Conservation (phyloP, 148 eudicot genomes). For the Camellia japonica region DNA sequence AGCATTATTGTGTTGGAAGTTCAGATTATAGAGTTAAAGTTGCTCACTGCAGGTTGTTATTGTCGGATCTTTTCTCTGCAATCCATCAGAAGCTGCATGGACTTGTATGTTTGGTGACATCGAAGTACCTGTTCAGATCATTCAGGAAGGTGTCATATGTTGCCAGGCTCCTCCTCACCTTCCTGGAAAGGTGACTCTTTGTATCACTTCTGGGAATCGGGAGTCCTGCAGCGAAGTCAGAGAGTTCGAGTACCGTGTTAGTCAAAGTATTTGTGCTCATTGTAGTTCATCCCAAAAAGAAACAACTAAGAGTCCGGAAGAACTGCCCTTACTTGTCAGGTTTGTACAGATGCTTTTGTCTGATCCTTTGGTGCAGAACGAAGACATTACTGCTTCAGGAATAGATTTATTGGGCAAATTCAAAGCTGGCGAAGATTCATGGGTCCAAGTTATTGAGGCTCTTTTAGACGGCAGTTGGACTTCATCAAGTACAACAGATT, state of each 20-base stretch:
- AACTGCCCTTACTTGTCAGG: conserved; percentile 66
- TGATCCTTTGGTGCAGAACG: conserved; percentile 33
- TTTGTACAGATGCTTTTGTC: conserved; percentile 70
- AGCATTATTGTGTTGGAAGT: not conserved
- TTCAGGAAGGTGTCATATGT: conserved; percentile 79
- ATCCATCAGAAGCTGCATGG: conserved; percentile 63
- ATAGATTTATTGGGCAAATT: conserved; percentile 28
- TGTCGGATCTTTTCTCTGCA: conserved; percentile 77
- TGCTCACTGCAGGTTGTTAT: conserved; percentile 70
- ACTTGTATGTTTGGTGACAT: conserved; percentile 85
- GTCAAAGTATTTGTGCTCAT: conserved; percentile 25
- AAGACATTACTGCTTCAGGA: conserved; percentile 34
- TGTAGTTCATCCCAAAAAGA: conserved; percentile 39
- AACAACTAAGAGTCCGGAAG: conserved; percentile 53
- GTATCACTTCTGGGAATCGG: conserved; percentile 72
- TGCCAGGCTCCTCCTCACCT: conserved; percentile 76
- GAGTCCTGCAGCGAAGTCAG: conserved; percentile 86
- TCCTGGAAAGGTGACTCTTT: conserved; percentile 72
- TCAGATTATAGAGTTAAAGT: not conserved
- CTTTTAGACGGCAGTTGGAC: conserved; percentile 57
- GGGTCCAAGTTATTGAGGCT: conserved; percentile 61
- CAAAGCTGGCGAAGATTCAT: conserved; percentile 49
- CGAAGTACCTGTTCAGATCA: conserved; percentile 73
- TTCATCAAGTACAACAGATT: conserved; percentile 48
- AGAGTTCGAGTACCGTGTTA: conserved; percentile 79